phyloP scores from a whole-genome alignment of 495 filamentous ascomycete genomes.

The Aspergillus avenaceus region DNA sequence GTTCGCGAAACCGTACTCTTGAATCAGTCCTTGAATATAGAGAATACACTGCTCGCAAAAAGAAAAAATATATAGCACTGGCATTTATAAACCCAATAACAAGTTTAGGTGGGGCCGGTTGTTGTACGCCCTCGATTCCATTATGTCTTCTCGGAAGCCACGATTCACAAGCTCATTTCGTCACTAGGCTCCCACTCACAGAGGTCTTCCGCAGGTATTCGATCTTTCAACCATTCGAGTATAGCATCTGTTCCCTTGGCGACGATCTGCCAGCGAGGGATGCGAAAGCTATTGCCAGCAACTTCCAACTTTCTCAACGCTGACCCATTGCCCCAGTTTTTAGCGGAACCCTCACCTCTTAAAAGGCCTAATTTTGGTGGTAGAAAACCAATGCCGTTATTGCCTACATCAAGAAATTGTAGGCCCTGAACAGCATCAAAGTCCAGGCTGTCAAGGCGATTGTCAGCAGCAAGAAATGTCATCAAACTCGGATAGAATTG shows the following conservation, averaged over 20 bases:
- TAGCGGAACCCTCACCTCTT: constrained; percentile 43
- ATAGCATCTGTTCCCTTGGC: constrained; percentile 85
- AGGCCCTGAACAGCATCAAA: constrained; percentile 73
- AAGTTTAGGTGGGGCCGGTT: not conserved
- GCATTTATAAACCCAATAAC: no score
- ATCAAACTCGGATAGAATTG: constrained; percentile 60
- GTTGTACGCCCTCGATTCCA: not conserved
- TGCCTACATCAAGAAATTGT: constrained; percentile 69
- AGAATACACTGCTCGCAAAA: no score
- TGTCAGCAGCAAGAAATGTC: constrained; percentile 69
- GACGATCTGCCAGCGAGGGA: constrained; percentile 81
- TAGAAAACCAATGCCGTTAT: constrained; percentile 75
- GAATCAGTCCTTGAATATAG: no score
- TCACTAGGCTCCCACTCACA: constrained; percentile 32
- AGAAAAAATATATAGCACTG: no score
- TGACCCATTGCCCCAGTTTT: constrained; percentile 33
- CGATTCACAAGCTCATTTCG: no score
- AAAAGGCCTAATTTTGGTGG: constrained; percentile 75
- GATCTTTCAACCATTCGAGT: constrained; percentile 76
- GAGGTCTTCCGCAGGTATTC: constrained; percentile 64
- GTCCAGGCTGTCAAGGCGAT: constrained; percentile 65
- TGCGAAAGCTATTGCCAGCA: constrained; percentile 75
- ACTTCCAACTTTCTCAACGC: constrained; percentile 57
- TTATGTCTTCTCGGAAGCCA: no score
- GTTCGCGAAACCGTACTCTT: no score